A percentile compares a stretch with the other conserved stretches of the same genome.
These are phyloP conservation scores for Astragalus glycyphyllos DNA, from an alignment of 306 rosid genomes.

Conservation along the genomic window DNA sequence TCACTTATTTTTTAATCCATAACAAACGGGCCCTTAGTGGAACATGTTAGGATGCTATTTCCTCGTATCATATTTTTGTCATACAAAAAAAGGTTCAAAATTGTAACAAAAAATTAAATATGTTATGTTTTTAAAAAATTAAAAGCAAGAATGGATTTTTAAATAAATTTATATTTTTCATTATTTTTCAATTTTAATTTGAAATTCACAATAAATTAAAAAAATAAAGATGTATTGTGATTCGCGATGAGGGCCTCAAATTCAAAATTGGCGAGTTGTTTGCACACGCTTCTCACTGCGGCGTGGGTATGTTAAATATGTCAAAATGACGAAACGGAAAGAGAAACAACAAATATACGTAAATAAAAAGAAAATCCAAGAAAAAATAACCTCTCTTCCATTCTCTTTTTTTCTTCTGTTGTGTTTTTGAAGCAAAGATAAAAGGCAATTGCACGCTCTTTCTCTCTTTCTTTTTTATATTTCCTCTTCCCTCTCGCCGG, in stretches of 20 bases:
- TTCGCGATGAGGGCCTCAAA: background rate
- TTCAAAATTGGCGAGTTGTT: background rate
- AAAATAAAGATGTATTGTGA: background rate
- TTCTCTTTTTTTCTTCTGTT: conserved; percentile 7
- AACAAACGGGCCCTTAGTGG: too few relatives aligned
- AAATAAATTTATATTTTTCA: too few relatives aligned
- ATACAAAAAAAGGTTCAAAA: too few relatives aligned
- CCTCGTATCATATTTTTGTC: too few relatives aligned
- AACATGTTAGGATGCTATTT: too few relatives aligned
- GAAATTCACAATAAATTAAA: too few relatives aligned
- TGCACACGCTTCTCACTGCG: background rate
- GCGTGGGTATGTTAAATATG: background rate
- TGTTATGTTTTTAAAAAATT: too few relatives aligned
- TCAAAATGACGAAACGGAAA: background rate
- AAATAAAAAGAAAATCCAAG: background rate
- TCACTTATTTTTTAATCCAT: too few relatives aligned
- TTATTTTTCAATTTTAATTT: too few relatives aligned
- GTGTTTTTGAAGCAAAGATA: conserved; percentile 62
- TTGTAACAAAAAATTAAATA: too few relatives aligned
- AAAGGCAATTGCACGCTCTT: conserved; percentile 40
- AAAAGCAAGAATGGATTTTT: too few relatives aligned
- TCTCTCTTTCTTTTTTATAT: conserved; percentile 30
- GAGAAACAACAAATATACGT: background rate
- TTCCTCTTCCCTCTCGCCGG: conserved; percentile 50
- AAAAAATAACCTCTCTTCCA: background rate